phyloP scores from a whole-genome alignment of 2,329 filamentous ascomycete genomes.

The Ascochyta viciae-villosae region DNA sequence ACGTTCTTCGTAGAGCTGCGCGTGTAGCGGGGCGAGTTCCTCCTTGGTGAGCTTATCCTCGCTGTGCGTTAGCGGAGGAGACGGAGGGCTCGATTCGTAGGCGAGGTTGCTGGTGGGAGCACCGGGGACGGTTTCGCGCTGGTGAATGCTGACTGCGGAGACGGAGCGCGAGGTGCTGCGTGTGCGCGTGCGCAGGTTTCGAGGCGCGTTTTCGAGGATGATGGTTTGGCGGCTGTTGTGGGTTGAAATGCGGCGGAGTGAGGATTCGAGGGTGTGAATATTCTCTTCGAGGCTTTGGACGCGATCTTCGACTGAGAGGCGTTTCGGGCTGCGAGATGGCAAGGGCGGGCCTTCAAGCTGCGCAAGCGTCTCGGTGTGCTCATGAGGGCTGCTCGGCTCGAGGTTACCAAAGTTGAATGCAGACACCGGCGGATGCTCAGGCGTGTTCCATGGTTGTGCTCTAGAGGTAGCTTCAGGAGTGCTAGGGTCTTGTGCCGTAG shows the following conservation, averaged over 20 bases:
- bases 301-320: slow-evolving; percentile 45
- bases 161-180: slow-evolving; percentile 34
- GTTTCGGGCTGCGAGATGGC: slow-evolving; percentile 23
- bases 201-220: slow-evolving; percentile 48
- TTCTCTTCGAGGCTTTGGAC: slow-evolving; percentile 42
- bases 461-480: slow-evolving; percentile 17
- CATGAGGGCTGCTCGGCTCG: slow-evolving; percentile 24
- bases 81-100: slow-evolving; percentile 12
- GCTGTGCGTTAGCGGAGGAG: slow-evolving; percentile 8
- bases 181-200: slow-evolving; percentile 41
- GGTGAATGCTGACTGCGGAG: slow-evolving; percentile 17
- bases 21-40: slow-evolving; percentile 29
- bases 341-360: slow-evolving; percentile 20
- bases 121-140: slow-evolving; percentile 5
- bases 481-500: slow-evolving; percentile 14
- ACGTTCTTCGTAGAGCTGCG: slow-evolving; percentile 40
- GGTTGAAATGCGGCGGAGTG: slow-evolving; percentile 42
- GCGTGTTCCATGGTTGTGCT: slow-evolving; percentile 16
- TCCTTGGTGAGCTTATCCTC: slow-evolving; percentile 10
- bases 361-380: slow-evolving; percentile 9
- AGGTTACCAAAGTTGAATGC: slow-evolving; percentile 50
- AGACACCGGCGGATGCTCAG: slow-evolving; percentile 32
- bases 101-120: slow-evolving; percentile 7
- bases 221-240: slow-evolving; percentile 48
- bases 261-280: slow-evolving; percentile 39